A percentile compares a stretch with the other conserved stretches of the same genome.
Evolutionary conservation across 306 rosid genomes (phyloP).

Genomic region (Fragaria nilgerrensis): DNA sequence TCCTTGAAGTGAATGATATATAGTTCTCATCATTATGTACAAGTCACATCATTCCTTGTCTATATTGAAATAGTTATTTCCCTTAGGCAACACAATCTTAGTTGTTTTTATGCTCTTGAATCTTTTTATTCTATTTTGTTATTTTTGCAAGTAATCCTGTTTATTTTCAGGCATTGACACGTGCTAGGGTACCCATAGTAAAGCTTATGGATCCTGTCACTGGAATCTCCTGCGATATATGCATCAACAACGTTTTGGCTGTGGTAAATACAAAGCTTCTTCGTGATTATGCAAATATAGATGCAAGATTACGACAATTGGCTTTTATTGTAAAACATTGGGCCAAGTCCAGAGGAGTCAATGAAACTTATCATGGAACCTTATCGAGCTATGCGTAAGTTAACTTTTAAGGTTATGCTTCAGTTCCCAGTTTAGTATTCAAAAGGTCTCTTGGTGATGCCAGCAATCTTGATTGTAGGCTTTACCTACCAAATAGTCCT

Average conservation of each 20-base stretch:
- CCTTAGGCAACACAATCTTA: not conserved
- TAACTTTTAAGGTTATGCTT: slow-evolving; percentile 7
- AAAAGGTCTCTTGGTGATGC: not conserved
- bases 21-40: not conserved
- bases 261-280: slow-evolving; percentile 94
- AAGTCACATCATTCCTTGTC: not conserved
- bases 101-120: not conserved
- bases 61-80: not conserved
- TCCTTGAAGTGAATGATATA: not conserved
- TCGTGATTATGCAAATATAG: slow-evolving; percentile 74
- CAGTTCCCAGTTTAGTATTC: not conserved
- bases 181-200: slow-evolving; percentile 96
- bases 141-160: slow-evolving; percentile 1
- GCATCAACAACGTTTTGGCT: slow-evolving; percentile 92
- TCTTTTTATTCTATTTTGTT: not conserved
- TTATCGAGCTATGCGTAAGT: slow-evolving; percentile 99
- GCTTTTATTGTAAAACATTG: slow-evolving; percentile 91
- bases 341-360: slow-evolving; percentile 98
- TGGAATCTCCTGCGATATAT: slow-evolving; percentile 91
- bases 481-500: not conserved
- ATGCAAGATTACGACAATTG: slow-evolving; percentile 69
- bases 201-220: slow-evolving; percentile 95
- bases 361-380: slow-evolving; percentile 96
- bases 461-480: not conserved
- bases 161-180: slow-evolving; percentile 83